phyloP scores from a whole-genome alignment of 2,329 filamentous ascomycete species.

The Emmonsiellopsis sp. region DNA sequence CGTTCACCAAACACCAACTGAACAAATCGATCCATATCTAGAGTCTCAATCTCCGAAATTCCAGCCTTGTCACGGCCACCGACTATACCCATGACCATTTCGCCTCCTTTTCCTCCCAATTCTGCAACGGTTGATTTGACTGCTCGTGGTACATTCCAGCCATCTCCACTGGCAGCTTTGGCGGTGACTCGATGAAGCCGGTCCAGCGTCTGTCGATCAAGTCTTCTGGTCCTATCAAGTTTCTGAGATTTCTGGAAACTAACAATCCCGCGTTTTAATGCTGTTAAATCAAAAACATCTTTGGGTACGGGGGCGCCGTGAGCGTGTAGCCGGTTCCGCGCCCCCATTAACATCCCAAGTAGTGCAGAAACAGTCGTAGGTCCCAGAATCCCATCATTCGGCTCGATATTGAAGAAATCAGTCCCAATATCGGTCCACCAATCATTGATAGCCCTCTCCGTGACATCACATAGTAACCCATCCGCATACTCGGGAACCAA shows the following conservation, averaged over 20 bases:
- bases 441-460: constrained; percentile 78
- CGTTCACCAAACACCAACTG: constrained; percentile 70
- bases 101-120: constrained; percentile 84
- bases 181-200: constrained; percentile 74
- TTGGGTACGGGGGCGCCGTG: constrained; percentile 77
- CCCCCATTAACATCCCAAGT: constrained; percentile 79
- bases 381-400: constrained; percentile 82
- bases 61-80: constrained; percentile 76
- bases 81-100: constrained; percentile 93
- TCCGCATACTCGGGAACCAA: constrained; percentile 84
- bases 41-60: constrained; percentile 84
- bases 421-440: constrained; percentile 95
- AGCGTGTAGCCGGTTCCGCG: constrained; percentile 78
- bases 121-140: constrained; percentile 94
- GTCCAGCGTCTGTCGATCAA: constrained; percentile 77
- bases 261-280: constrained; percentile 71
- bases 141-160: constrained; percentile 84
- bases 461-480: constrained; percentile 84
- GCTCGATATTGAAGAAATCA: constrained; percentile 87
- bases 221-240: constrained; percentile 62
- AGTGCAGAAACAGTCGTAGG: constrained; percentile 85
- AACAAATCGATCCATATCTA: constrained; percentile 77
- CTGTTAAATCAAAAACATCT: constrained; percentile 79
- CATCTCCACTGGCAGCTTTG: constrained; percentile 80
- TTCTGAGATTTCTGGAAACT: constrained; percentile 88